Conservation (phyloP, 495 filamentous ascomycete species). For the Penicillium paxilli region DNA sequence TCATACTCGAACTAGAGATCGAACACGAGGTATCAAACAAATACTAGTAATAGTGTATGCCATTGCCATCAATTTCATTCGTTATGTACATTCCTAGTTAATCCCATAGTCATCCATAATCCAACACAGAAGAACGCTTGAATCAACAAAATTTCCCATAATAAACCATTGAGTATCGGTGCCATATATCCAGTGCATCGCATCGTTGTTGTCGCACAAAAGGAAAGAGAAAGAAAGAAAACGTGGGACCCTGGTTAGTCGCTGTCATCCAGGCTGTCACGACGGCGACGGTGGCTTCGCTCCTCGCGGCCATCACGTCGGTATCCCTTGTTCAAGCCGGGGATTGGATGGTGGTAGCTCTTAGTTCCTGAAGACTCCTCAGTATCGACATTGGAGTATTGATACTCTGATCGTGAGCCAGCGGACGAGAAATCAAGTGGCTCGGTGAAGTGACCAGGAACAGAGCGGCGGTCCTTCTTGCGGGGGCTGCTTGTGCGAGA, state of each 20-base stretch:
- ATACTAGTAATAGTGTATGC: neutral
- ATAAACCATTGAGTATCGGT: neutral
- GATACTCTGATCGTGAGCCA: conserved; percentile 43
- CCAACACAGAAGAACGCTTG: conserved; percentile 4
- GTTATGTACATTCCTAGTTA: conserved; percentile 15
- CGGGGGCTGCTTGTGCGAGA: conserved; percentile 40
- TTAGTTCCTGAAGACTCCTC: conserved; percentile 70
- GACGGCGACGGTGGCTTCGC: conserved; percentile 21
- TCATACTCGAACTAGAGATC: no score
- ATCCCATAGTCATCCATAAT: conserved; percentile 3
- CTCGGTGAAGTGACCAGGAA: conserved; percentile 59
- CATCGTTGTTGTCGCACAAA: neutral
- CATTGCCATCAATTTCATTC: conserved; percentile 1
- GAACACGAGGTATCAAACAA: neutral
- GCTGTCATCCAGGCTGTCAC: conserved; percentile 58
- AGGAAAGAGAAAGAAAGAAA: neutral
- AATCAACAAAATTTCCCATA: neutral
- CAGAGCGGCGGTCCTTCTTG: conserved; percentile 37
- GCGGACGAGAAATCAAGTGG: conserved; percentile 50
- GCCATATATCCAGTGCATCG: conserved; percentile 2
- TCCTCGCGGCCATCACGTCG: conserved; percentile 41
- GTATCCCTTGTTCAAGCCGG: conserved; percentile 62
- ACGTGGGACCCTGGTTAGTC: conserved; percentile 29
- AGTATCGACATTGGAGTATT: conserved; percentile 51
- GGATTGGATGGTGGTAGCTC: conserved; percentile 77